phyloP scores from a whole-genome alignment of 768 basidiomycete species.

The Gloeophyllum trabeum region DNA sequence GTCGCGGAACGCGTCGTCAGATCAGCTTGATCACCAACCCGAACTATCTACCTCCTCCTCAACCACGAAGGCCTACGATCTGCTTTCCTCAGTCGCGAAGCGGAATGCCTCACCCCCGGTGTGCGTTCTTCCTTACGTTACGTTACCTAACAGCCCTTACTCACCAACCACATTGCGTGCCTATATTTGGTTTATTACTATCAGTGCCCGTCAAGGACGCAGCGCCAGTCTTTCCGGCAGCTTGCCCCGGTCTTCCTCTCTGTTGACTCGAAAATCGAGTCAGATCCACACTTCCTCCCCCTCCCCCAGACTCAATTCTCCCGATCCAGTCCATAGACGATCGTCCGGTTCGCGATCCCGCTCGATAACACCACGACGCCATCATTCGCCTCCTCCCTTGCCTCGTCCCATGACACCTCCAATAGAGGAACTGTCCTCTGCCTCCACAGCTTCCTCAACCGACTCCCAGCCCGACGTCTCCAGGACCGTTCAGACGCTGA shows the following conservation, averaged over 20 bases:
- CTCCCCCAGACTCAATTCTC: conserved; percentile 3
- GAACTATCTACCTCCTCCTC: conserved; percentile 32
- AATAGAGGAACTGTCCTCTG: conserved; percentile 39
- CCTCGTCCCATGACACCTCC: conserved; percentile 42
- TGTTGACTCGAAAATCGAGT: neutral
- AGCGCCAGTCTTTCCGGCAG: too few relatives aligned
- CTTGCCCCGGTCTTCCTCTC: neutral
- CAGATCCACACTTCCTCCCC: neutral
- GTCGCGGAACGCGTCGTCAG: conserved; percentile 1
- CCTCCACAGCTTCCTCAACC: conserved; percentile 42
- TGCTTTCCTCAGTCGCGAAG: conserved; percentile 47
- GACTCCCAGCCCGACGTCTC: conserved; percentile 46
- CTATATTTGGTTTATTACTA: too few relatives aligned
- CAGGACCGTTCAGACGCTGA: conserved; percentile 51
- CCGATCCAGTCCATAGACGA: conserved; percentile 8
- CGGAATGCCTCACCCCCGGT: conserved; percentile 18
- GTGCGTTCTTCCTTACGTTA: conserved; percentile 7
- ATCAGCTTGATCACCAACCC: conserved; percentile 22
- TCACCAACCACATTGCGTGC: neutral
- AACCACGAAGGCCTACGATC: conserved; percentile 32
- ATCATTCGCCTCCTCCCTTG: conserved; percentile 10
- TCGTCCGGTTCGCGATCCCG: conserved; percentile 12
- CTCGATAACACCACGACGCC: conserved; percentile 20
- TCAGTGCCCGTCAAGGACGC: too few relatives aligned
- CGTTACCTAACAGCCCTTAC: neutral